A percentile compares a stretch with the other conserved stretches of the same genome.
Evolutionary conservation across 805 yeast genomes (phyloP).

Genomic region (Wickerhamomyces strasburgensis): DNA sequence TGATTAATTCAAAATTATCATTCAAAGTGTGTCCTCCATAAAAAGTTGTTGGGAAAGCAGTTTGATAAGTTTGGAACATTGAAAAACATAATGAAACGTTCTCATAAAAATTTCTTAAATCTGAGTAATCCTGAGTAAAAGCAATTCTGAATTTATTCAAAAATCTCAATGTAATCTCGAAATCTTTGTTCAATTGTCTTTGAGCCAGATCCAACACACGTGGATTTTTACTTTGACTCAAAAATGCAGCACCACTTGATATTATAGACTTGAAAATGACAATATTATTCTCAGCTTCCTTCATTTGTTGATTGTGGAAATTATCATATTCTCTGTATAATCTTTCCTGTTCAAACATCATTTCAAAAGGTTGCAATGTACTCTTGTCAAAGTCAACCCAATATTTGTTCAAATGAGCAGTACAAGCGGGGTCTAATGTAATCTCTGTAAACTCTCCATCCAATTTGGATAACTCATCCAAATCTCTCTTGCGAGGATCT

Average conservation of each 20-base stretch:
- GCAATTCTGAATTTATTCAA: slow-evolving; percentile 21
- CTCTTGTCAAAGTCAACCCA: slow-evolving; percentile 16
- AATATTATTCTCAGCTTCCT: slow-evolving; percentile 22
- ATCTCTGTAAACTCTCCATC: slow-evolving; percentile 22
- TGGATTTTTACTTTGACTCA: slow-evolving; percentile 8
- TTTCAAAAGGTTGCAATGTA: slow-evolving; percentile 7
- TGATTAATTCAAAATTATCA: slow-evolving; percentile 20
- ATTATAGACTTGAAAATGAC: slow-evolving; percentile 23
- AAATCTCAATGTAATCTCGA: slow-evolving; percentile 23
- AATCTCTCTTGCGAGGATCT: slow-evolving; percentile 8
- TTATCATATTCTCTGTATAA: slow-evolving; percentile 21
- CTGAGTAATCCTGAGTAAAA: slow-evolving; percentile 6
- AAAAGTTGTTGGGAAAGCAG: slow-evolving; percentile 18
- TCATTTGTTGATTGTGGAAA: slow-evolving; percentile 13
- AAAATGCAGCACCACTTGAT: slow-evolving; percentile 20
- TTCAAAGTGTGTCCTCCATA: slow-evolving; percentile 19
- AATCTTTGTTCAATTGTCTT: slow-evolving; percentile 17
- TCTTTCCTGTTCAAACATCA: slow-evolving; percentile 18
- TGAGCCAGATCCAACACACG: slow-evolving; percentile 11
- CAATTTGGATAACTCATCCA: slow-evolving; percentile 15
- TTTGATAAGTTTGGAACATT: slow-evolving; percentile 23
- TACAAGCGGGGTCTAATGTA: slow-evolving; percentile 21
- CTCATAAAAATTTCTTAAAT: slow-evolving; percentile 13
- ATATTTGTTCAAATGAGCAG: slow-evolving; percentile 16
- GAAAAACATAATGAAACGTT: slow-evolving; percentile 23